phyloP scores from a whole-genome alignment of 1,284 basidiomycete genomes.

The Mycosarcoma mackinlayi region DNA sequence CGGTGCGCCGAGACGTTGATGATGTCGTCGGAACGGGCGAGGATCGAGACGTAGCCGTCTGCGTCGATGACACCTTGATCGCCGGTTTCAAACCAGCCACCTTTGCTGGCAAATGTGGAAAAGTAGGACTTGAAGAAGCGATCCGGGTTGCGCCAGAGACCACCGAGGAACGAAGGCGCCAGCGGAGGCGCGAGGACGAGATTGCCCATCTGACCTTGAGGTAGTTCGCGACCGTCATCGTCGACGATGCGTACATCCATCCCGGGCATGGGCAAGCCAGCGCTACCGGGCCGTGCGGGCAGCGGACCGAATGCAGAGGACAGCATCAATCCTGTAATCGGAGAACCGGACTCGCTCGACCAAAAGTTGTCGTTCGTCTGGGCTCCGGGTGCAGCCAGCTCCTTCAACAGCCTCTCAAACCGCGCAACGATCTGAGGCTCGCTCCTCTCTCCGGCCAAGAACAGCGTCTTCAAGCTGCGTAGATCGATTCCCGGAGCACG shows the following conservation, averaged over 20 bases:
- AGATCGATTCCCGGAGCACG: slow-evolving; percentile 50
- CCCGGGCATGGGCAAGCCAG: slow-evolving; percentile 60
- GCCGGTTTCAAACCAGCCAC: slow-evolving; percentile 65
- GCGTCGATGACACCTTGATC: slow-evolving; percentile 60
- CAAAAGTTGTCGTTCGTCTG: slow-evolving; percentile 66
- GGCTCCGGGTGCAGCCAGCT: slow-evolving; percentile 58
- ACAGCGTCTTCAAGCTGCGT: slow-evolving; percentile 55
- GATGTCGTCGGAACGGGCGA: slow-evolving; percentile 60
- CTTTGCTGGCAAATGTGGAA: slow-evolving; percentile 57
- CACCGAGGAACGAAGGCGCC: slow-evolving; percentile 55
- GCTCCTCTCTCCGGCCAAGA: slow-evolving; percentile 61
- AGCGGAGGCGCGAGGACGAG: slow-evolving; percentile 59
- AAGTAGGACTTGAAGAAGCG: slow-evolving; percentile 60
- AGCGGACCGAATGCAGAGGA: slow-evolving; percentile 47
- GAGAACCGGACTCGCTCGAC: slow-evolving; percentile 61
- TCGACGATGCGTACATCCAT: slow-evolving; percentile 66
- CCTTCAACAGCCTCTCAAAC: slow-evolving; percentile 51
- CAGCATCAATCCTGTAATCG: slow-evolving; percentile 60
- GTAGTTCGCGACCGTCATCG: slow-evolving; percentile 56
- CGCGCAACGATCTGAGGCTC: slow-evolving; percentile 60
- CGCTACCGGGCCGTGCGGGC: slow-evolving; percentile 53
- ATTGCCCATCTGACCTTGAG: slow-evolving; percentile 62
- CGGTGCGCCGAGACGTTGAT: slow-evolving; percentile 64
- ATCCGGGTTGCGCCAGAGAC: slow-evolving; percentile 61
- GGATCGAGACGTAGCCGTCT: slow-evolving; percentile 63